These are phyloP conservation scores for Komagataella ulmi DNA, from an alignment of 805 yeast genomes.

Conservation along the genomic window DNA sequence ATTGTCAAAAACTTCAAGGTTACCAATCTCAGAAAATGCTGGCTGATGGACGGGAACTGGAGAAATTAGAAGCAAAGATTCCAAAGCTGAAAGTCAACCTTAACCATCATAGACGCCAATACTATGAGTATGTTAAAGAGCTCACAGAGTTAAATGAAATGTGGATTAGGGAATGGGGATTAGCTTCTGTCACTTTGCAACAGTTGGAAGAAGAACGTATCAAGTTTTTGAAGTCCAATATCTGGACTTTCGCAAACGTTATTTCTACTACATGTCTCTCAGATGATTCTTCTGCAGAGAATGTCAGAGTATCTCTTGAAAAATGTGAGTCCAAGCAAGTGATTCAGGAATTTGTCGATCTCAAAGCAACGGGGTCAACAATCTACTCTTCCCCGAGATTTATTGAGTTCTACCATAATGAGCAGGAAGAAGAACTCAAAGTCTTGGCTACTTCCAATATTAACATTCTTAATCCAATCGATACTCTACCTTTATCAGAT, in stretches of 20 bases:
- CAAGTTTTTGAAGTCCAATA: slow-evolving; percentile 50
- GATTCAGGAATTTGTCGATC: slow-evolving; percentile 35
- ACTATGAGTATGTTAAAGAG: slow-evolving; percentile 37
- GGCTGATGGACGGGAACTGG: slow-evolving; percentile 63
- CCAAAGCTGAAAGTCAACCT: slow-evolving; percentile 31
- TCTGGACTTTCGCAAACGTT: slow-evolving; percentile 71
- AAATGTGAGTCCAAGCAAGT: slow-evolving; percentile 52
- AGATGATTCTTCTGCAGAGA: slow-evolving; percentile 67
- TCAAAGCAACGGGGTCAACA: slow-evolving; percentile 51
- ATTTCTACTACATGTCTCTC: slow-evolving; percentile 66
- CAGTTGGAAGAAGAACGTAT: slow-evolving; percentile 61
- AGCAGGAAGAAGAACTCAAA: slow-evolving; percentile 4
- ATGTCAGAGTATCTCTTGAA: slow-evolving; percentile 53
- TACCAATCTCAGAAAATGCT: slow-evolving; percentile 44
- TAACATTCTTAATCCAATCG: not conserved
- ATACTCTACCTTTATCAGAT: not conserved
- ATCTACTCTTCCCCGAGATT: slow-evolving; percentile 48
- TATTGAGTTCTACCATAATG: slow-evolving; percentile 36
- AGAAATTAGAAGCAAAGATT: slow-evolving; percentile 41
- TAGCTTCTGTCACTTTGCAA: slow-evolving; percentile 49
- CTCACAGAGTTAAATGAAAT: slow-evolving; percentile 43
- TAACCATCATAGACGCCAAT: slow-evolving; percentile 33
- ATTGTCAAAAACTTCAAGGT: slow-evolving; percentile 45
- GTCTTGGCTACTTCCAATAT: not conserved
- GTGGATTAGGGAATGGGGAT: slow-evolving; percentile 65